Evolutionary conservation across 768 basidiomycete genomes (phyloP).

Genomic region (Suillus fuscotomentosus): DNA sequence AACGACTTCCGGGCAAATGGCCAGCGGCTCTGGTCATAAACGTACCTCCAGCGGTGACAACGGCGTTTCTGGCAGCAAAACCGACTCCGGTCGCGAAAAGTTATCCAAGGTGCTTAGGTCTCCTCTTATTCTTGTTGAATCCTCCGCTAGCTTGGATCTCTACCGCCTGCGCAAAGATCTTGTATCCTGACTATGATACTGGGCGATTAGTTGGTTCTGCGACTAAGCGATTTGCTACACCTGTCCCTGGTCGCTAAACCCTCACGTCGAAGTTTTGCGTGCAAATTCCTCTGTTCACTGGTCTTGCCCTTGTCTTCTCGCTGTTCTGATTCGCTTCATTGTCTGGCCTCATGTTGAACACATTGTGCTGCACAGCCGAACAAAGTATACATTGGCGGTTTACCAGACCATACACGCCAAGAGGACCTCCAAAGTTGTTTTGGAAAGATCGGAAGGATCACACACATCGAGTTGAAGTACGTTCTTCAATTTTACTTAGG

Average conservation of each 20-base stretch:
- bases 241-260: constrained; percentile 7
- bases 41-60: constrained; percentile 46
- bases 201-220: constrained; percentile 4
- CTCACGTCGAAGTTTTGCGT: constrained; percentile 6
- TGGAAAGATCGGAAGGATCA: constrained; percentile 76
- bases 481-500: constrained; percentile 28
- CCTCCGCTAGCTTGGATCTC: constrained; percentile 21
- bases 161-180: constrained; percentile 18
- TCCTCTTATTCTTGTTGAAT: constrained; percentile 38
- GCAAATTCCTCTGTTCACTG: constrained; percentile 23
- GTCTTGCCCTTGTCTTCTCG: constrained; percentile 42
- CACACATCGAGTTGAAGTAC: constrained; percentile 81
- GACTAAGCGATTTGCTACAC: constrained; percentile 8
- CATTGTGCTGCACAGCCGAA: constrained; percentile 80
- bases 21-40: constrained; percentile 6
- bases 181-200: constrained; percentile 13
- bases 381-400: constrained; percentile 90
- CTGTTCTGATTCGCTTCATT: constrained; percentile 47
- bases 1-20: constrained; percentile 9
- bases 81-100: constrained; percentile 62
- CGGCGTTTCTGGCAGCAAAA: constrained; percentile 40
- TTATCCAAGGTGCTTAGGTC: constrained; percentile 88
- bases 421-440: constrained; percentile 87
- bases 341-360: constrained; percentile 59
- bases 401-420: constrained; percentile 83